Evolutionary conservation across 2,329 filamentous ascomycete genomes (phyloP).

Genomic region (Trichoderma breve): DNA sequence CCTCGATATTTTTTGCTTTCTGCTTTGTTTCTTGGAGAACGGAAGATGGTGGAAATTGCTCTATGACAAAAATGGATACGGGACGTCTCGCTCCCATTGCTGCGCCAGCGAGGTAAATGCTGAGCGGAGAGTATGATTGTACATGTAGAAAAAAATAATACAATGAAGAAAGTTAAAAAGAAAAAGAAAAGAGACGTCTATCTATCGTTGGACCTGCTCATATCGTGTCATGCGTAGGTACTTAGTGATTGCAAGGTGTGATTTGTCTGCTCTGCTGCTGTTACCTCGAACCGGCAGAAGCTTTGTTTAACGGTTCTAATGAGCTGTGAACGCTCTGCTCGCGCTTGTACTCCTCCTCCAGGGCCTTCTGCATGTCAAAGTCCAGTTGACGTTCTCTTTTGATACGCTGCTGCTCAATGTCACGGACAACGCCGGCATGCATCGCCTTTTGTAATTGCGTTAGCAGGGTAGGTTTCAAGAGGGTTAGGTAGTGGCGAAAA

Average conservation of each 20-base stretch:
- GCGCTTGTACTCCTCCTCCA: slow-evolving; percentile 89
- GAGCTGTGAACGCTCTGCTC: slow-evolving; percentile 69
- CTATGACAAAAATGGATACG: slow-evolving; percentile 15
- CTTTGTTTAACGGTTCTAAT: slow-evolving; percentile 26
- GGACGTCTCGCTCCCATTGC: slow-evolving; percentile 1
- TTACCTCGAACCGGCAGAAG: slow-evolving; percentile 27
- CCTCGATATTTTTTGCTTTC: neutral
- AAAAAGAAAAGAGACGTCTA: neutral
- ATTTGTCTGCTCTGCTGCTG: slow-evolving; percentile 24
- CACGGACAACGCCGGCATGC: slow-evolving; percentile 90
- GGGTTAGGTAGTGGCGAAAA: neutral
- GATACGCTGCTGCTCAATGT: slow-evolving; percentile 88
- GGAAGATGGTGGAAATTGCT: slow-evolving; percentile 10
- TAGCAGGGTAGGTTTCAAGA: neutral
- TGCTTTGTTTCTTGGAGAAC: neutral
- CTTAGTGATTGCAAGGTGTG: neutral
- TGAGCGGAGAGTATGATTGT: slow-evolving; percentile 21
- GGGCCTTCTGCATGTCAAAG: slow-evolving; percentile 82
- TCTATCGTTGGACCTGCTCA: neutral
- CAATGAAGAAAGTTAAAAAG: slow-evolving; percentile 5
- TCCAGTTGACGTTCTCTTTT: slow-evolving; percentile 90
- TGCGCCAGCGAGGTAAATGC: slow-evolving; percentile 14
- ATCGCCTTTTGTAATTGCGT: slow-evolving; percentile 69
- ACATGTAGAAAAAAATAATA: slow-evolving; percentile 25
- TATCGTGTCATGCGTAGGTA: neutral